Percentiles rank a stretch among this genome's conserved stretches.
phyloP scores from a whole-genome alignment of 768 basidiomycete species.

The Mycena rebaudengoi region DNA sequence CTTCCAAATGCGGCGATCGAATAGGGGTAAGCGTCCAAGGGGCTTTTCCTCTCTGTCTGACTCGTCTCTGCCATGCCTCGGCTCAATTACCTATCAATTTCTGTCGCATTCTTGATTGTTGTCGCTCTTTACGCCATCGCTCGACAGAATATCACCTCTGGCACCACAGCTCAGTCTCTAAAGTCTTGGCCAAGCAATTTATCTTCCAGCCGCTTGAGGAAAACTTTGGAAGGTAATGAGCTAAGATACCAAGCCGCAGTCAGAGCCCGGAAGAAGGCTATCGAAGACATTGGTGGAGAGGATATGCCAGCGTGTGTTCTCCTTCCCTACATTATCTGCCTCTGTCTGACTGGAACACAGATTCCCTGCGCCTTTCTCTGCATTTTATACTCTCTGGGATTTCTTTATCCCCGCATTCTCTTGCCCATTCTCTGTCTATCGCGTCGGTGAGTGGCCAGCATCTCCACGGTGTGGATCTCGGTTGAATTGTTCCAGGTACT shows the following conservation, averaged over 20 bases:
- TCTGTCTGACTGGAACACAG: not conserved
- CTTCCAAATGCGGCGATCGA: too few relatives aligned
- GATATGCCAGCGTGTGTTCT: not conserved
- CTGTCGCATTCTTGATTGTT: not conserved
- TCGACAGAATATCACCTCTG: not conserved
- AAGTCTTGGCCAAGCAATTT: not conserved
- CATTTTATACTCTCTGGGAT: conserved; percentile 33
- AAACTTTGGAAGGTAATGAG: not conserved
- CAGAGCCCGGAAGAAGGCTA: not conserved
- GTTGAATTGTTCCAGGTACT: conserved; percentile 27
- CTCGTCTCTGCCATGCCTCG: conserved; percentile 2
- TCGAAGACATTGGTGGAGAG: not conserved
- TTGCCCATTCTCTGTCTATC: conserved; percentile 36
- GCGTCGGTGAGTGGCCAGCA: conserved; percentile 23
- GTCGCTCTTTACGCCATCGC: not conserved
- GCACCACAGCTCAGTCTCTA: not conserved
- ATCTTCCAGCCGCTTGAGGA: conserved; percentile 4
- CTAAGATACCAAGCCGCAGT: conserved; percentile 16
- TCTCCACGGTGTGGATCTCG: not conserved
- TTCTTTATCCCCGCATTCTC: conserved; percentile 40
- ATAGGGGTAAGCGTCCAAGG: too few relatives aligned
- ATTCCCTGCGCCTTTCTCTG: conserved; percentile 1
- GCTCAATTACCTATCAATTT: not conserved
- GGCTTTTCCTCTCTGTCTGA: not conserved
- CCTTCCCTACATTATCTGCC: not conserved